Evolutionary conservation across 257 asterid species (phyloP).

Genomic region (Avicennia marina): DNA sequence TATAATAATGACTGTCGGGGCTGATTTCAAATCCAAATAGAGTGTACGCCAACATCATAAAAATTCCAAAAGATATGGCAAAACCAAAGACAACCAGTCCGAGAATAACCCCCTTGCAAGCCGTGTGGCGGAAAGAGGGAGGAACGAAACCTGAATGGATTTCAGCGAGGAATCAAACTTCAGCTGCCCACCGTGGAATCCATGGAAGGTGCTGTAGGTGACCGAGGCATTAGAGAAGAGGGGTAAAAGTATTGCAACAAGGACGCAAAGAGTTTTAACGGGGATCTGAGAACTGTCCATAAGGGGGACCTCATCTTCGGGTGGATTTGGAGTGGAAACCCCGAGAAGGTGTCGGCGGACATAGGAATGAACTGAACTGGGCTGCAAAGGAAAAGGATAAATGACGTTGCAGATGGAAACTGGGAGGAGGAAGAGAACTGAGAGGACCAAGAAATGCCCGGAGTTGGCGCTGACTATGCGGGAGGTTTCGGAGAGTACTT

Average conservation of each 20-base stretch:
- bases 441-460: slow-evolving; percentile 84
- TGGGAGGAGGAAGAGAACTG: slow-evolving; percentile 79
- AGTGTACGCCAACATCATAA: slow-evolving; percentile 17
- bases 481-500: slow-evolving; percentile 80
- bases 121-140: slow-evolving; percentile 32
- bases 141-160: slow-evolving; percentile 38
- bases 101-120: slow-evolving; percentile 24
- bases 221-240: slow-evolving; percentile 60
- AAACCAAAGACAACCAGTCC: slow-evolving; percentile 8
- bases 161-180: slow-evolving; percentile 54
- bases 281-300: slow-evolving; percentile 14
- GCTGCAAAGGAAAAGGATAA: slow-evolving; percentile 43
- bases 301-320: slow-evolving; percentile 15
- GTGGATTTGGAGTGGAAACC: slow-evolving; percentile 14
- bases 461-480: slow-evolving; percentile 90
- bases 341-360: slow-evolving; percentile 32
- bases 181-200: slow-evolving; percentile 86
- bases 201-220: slow-evolving; percentile 83
- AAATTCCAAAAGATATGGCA: slow-evolving; percentile 32
- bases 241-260: slow-evolving; percentile 34
- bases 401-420: slow-evolving; percentile 63
- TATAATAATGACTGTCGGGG: slow-evolving; percentile 21
- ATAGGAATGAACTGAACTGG: slow-evolving; percentile 28
- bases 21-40: slow-evolving; percentile 40
- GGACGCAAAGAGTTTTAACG: slow-evolving; percentile 24